Conservation (phyloP, 2,329 filamentous ascomycete genomes). For the Penicillium sp. region DNA sequence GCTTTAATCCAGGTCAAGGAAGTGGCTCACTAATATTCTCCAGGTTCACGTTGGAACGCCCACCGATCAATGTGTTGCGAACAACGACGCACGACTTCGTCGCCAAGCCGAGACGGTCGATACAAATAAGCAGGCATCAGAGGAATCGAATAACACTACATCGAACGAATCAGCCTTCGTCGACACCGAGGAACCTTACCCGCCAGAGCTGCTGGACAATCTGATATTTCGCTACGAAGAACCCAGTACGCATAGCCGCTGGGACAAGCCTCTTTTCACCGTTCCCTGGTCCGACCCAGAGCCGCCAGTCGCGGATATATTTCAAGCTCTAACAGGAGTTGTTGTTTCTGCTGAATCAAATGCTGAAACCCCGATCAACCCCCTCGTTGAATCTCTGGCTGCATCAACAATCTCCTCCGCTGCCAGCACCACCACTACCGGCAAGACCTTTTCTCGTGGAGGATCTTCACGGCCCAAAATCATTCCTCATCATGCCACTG, state of each 20-base stretch:
- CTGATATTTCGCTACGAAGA: conserved; percentile 62
- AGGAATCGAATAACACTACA: neutral
- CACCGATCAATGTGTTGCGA: conserved; percentile 50
- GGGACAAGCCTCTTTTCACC: conserved; percentile 62
- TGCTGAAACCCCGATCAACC: conserved; percentile 14
- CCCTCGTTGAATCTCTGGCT: conserved; percentile 16
- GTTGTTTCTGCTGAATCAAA: conserved; percentile 21
- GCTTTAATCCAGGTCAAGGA: neutral
- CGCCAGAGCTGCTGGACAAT: conserved; percentile 55
- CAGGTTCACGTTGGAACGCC: conserved; percentile 56
- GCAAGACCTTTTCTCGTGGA: conserved; percentile 14
- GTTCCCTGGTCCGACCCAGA: conserved; percentile 52
- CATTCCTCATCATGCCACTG: conserved; percentile 42
- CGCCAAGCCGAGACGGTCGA: conserved; percentile 13
- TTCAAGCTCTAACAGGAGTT: conserved; percentile 49
- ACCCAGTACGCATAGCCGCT: conserved; percentile 59
- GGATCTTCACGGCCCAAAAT: conserved; percentile 25
- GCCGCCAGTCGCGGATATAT: conserved; percentile 55
- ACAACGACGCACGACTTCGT: conserved; percentile 43
- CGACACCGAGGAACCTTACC: conserved; percentile 41
- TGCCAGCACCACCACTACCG: conserved; percentile 26
- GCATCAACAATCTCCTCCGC: conserved; percentile 23
- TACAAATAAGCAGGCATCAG: neutral
- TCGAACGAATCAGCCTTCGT: neutral
- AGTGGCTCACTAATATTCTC: conserved; percentile 4